Evolutionary conservation across 331 rosid genomes (phyloP), one percentile per base, ranked within the genome.

Genomic region (Saraca asoca): DNA sequence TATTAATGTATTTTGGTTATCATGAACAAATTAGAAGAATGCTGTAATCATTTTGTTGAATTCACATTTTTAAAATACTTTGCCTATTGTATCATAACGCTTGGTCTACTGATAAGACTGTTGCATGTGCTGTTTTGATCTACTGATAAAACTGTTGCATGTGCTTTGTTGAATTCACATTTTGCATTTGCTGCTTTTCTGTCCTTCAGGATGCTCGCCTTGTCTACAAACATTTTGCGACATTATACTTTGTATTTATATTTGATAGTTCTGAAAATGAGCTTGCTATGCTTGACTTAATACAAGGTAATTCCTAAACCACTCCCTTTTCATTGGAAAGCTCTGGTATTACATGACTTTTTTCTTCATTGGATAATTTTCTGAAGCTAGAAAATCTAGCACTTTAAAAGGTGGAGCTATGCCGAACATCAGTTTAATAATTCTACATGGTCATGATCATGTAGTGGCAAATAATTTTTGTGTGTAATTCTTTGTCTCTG

Each of bases 261-360:
- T 90, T 94, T 37, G 96, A 94, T 81, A 80, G 97, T 68, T 85
- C 92, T 72, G 99, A 94, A 78, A 94, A 90, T 33, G 97, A 90
- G 85, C 99, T 94, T 51, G 99, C 97, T 58, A 90, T 94, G 90
- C 97, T 90, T 13, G 99, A 94, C 75, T 71, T 90, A 74, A 94
- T 90, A 72, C 97, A 94, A 93, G 98, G 98, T 93, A 73, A 19
- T 69, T 69, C 62, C 57, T 37, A 17, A 51, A 38, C 38, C 9
- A 31, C 14, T 31, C 13, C 51, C 58, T n/a, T 5, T 63, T 17
- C 29, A 12, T 62, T 55, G 13, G 15, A 72, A 24, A 46, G 39
- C 63, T 9, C 31, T 45, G 43, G 6, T 12, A 15, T 58, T 57
- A 9, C 58, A 35, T 66, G 17, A 48, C n/a, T 7, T 60, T 35